phyloP scores from a whole-genome alignment of 768 basidiomycete species.

The Botryobasidium botryosum region DNA sequence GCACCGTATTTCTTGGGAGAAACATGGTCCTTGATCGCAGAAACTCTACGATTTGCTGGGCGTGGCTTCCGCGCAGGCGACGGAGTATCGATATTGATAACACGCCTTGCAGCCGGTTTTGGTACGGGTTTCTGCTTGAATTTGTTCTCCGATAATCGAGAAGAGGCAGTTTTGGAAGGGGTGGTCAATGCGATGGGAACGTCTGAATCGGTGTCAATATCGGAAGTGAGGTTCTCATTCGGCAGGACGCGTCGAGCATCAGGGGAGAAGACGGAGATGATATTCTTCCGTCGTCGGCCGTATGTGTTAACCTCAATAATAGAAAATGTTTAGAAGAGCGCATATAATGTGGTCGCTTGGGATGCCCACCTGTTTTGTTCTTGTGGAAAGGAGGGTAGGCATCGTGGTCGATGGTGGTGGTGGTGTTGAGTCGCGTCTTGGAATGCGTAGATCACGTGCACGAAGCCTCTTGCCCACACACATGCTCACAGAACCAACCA shows the following conservation, averaged over 20 bases:
- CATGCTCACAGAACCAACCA: no score
- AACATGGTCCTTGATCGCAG: no score
- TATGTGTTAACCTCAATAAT: slow-evolving; percentile 1
- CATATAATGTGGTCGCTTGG: not conserved
- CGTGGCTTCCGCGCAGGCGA: no score
- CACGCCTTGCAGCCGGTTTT: no score
- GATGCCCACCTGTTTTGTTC: not conserved
- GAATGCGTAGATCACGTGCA: no score
- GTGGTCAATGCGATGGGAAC: not conserved
- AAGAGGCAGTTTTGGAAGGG: not conserved
- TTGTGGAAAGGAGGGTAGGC: no score
- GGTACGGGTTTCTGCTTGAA: not conserved
- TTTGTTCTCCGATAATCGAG: not conserved
- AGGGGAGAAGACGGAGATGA: not conserved
- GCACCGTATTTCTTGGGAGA: no score
- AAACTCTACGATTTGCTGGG: no score
- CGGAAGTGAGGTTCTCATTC: not conserved
- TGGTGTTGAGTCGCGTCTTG: no score
- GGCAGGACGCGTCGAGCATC: not conserved
- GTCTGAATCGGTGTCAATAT: not conserved
- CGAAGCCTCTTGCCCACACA: no score
- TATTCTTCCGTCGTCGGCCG: not conserved
- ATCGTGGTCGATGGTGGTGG: no score
- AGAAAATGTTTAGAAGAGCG: not conserved
- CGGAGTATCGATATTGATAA: no score